A percentile compares a stretch with the other conserved stretches of the same genome.
These are phyloP conservation scores for Cylindrotheca closterium DNA, from an alignment of 108 stramenopile species.

Conservation along the genomic window DNA sequence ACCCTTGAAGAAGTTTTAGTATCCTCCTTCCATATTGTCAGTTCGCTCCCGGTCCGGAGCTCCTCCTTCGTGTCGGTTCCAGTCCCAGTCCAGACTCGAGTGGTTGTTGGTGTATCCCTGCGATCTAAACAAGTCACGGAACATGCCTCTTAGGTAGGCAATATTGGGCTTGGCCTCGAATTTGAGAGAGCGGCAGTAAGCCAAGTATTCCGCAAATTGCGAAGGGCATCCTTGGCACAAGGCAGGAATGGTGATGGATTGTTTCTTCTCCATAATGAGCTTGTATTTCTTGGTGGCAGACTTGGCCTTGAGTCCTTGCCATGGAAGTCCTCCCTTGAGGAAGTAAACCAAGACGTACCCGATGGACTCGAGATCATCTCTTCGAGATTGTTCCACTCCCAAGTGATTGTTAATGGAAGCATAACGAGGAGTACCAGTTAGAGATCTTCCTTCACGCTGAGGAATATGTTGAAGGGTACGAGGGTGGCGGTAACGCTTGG, in stretches of 20 bases:
- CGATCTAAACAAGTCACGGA: constrained; percentile 91
- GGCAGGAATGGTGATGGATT: constrained; percentile 86
- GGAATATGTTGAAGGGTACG: constrained; percentile 98
- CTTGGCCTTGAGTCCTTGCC: constrained; percentile 98
- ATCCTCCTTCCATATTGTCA: too few relatives aligned
- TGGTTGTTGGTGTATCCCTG: constrained; percentile 94
- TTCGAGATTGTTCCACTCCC: constrained; percentile 96
- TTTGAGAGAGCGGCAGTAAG: constrained; percentile 96
- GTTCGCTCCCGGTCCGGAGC: constrained; percentile 35
- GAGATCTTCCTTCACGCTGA: constrained; percentile 92
- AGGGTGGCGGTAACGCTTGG: constrained; percentile 97
- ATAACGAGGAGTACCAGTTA: constrained; percentile 96
- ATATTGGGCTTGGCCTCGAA: constrained; percentile 99
- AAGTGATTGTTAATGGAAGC: constrained; percentile 98
- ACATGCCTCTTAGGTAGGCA: constrained; percentile 94
- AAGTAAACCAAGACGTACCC: constrained; percentile 98
- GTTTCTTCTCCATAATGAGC: constrained; percentile 95
- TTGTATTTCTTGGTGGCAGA: constrained; percentile 94
- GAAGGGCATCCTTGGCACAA: constrained; percentile 96
- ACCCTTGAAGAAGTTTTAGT: too few relatives aligned
- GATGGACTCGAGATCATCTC: constrained; percentile 96
- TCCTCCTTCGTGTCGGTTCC: constrained; percentile 76
- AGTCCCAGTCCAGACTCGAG: constrained; percentile 89
- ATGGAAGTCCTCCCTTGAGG: constrained; percentile 96
- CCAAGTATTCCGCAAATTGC: constrained; percentile 97